Conservation (phyloP, 83 land plant species). For the Picea mariana region DNA sequence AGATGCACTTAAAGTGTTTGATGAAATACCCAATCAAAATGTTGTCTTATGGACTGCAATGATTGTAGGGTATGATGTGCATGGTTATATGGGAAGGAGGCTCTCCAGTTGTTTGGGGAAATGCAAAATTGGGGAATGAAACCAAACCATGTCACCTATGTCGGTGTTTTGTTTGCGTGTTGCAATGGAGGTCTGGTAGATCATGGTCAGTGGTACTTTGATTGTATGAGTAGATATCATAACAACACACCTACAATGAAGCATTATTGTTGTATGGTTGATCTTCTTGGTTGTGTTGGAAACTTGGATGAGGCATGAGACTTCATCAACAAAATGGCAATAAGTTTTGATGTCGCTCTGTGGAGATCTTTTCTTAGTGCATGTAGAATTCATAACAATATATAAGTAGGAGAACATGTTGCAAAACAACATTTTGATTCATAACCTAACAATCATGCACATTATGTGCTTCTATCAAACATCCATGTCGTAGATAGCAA, state of each 20-base stretch:
- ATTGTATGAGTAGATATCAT: conserved; percentile 35
- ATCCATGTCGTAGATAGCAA: conserved; percentile 39
- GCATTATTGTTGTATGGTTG: conserved; percentile 62
- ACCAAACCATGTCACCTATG: conserved; percentile 39
- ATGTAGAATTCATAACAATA: conserved; percentile 38
- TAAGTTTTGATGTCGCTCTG: conserved; percentile 37
- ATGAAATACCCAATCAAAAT: conserved; percentile 29
- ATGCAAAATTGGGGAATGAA: conserved; percentile 37
- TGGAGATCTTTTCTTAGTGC: conserved; percentile 54
- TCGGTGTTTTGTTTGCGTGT: conserved; percentile 44
- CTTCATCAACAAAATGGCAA: conserved; percentile 45
- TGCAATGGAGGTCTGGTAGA: conserved; percentile 56
- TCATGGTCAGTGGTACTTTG: conserved; percentile 41
- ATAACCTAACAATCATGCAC: conserved; percentile 34
- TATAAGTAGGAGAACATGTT: conserved; percentile 28
- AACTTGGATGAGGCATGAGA: conserved; percentile 43
- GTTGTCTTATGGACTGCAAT: conserved; percentile 52
- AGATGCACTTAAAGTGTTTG: conserved; percentile 38
- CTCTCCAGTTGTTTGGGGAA: conserved; percentile 33
- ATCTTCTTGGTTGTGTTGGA: conserved; percentile 57
- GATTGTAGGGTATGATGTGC: conserved; percentile 60
- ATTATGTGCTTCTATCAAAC: conserved; percentile 45
- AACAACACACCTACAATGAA: conserved; percentile 36
- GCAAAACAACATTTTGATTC: conserved; percentile 34
- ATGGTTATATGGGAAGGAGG: conserved; percentile 45